These are phyloP conservation scores for Salix koriyanagi DNA, from an alignment of 345 rosid species.

Conservation along the genomic window DNA sequence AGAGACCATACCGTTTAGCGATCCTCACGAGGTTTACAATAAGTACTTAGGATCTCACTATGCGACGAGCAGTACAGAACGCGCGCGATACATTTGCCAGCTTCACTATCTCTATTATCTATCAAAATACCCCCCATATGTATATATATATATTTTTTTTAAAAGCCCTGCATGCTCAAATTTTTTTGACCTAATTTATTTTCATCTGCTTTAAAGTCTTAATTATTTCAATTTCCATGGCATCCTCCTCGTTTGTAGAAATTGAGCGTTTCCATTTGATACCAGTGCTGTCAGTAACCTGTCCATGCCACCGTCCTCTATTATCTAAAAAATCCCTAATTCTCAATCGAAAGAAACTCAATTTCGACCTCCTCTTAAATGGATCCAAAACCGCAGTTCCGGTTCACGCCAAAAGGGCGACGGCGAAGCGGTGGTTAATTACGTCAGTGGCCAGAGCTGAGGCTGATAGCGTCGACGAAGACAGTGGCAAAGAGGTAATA, in stretches of 20 bases:
- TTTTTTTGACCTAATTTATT: too few species aligned
- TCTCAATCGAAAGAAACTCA: slow-evolving; percentile 27
- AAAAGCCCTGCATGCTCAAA: too few species aligned
- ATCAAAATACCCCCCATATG: too few species aligned
- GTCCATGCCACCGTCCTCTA: slow-evolving; percentile 45
- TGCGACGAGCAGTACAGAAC: too few species aligned
- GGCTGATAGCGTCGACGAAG: slow-evolving; percentile 42
- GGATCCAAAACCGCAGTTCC: slow-evolving; percentile 25
- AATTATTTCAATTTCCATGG: slow-evolving; percentile 28
- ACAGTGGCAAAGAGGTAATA: slow-evolving; percentile 37
- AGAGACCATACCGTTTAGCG: too few species aligned
- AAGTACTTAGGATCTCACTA: too few species aligned
- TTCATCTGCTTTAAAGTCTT: too few species aligned
- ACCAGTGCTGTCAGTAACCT: slow-evolving; percentile 30
- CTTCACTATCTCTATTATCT: too few species aligned
- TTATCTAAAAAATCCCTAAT: slow-evolving; percentile 32
- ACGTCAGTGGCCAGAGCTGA: slow-evolving; percentile 50
- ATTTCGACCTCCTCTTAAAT: slow-evolving; percentile 26
- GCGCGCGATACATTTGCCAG: too few species aligned
- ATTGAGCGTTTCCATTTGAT: slow-evolving; percentile 37
- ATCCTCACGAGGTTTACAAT: too few species aligned
- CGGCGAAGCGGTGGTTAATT: slow-evolving; percentile 33
- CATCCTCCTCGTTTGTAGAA: slow-evolving; percentile 32
- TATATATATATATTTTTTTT: too few species aligned
- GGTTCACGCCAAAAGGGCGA: slow-evolving; percentile 18